A percentile compares a stretch with the other conserved stretches of the same genome.
These are phyloP conservation scores for Parmelia sp. DNA, from an alignment of 495 filamentous ascomycete genomes.

Conservation along the genomic window DNA sequence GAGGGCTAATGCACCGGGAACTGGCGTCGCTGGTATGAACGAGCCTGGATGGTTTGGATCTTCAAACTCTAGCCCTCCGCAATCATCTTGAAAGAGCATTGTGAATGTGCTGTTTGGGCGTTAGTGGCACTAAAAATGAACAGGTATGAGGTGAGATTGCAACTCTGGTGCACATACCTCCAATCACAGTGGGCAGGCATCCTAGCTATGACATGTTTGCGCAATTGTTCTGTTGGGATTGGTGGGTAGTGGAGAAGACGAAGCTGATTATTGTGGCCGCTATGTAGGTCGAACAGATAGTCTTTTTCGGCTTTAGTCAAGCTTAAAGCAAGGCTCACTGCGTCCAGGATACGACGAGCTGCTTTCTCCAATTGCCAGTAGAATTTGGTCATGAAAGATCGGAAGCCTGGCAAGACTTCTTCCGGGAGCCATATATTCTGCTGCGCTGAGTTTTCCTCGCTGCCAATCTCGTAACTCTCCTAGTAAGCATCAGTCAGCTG, in stretches of 20 bases:
- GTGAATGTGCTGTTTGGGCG: constrained; percentile 32
- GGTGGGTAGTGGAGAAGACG: constrained; percentile 59
- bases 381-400: constrained; percentile 49
- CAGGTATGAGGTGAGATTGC: not conserved
- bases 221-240: constrained; percentile 41
- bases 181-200: constrained; percentile 49
- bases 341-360: constrained; percentile 42
- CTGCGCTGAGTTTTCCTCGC: constrained; percentile 44
- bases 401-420: constrained; percentile 50
- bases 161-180: constrained; percentile 23
- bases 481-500: not conserved
- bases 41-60: constrained; percentile 40
- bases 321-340: constrained; percentile 44
- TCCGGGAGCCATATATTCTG: constrained; percentile 61
- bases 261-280: constrained; percentile 52
- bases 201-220: constrained; percentile 39
- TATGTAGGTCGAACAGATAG: constrained; percentile 47
- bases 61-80: constrained; percentile 48
- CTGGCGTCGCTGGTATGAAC: constrained; percentile 47
- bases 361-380: constrained; percentile 46
- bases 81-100: constrained; percentile 44
- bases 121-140: not conserved
- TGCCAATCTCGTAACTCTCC: constrained; percentile 62
- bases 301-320: constrained; percentile 38
- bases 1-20: constrained; percentile 52